These are phyloP conservation scores for Amylocarpus encephaloides DNA, from an alignment of 2,329 filamentous ascomycete genomes.

Conservation along the genomic window DNA sequence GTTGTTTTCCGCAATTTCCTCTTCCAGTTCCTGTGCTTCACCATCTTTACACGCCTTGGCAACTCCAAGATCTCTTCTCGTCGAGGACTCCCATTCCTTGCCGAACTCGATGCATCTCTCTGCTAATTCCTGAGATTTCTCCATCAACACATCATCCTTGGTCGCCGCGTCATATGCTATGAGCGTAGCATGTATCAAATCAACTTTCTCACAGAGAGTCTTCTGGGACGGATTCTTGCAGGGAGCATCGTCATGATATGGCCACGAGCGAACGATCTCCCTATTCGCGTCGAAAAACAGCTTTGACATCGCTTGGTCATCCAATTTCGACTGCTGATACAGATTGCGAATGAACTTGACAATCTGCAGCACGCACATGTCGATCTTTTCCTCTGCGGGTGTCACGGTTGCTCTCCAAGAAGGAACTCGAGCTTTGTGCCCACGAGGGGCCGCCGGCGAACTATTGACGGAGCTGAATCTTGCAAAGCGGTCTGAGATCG, in stretches of 20 bases:
- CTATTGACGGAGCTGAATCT: not conserved
- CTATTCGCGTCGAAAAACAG: conserved; percentile 7
- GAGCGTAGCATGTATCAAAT: conserved; percentile 8
- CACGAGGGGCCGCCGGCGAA: not conserved
- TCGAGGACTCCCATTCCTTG: conserved; percentile 5
- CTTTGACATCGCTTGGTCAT: conserved; percentile 1
- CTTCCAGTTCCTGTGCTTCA: not conserved
- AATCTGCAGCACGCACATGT: not conserved
- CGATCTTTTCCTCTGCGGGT: not conserved
- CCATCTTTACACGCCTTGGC: not conserved
- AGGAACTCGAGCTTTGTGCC: not conserved
- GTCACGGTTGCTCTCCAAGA: not conserved
- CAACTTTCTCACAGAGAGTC: not conserved
- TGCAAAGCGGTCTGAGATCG: not conserved
- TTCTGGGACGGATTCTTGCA: not conserved
- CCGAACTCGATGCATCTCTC: not conserved
- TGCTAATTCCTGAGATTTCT: conserved; percentile 1
- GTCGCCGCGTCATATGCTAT: not conserved
- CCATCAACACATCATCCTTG: not conserved
- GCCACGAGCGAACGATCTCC: conserved; percentile 9
- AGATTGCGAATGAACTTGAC: not conserved
- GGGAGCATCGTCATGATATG: not conserved
- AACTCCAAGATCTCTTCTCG: not conserved
- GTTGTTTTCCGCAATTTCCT: not conserved
- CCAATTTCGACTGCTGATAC: not conserved